Evolutionary conservation across 2,329 filamentous ascomycete genomes (phyloP), one percentile per base, ranked within the genome.

Genomic region (Pseudogymnoascus verrucosus): DNA sequence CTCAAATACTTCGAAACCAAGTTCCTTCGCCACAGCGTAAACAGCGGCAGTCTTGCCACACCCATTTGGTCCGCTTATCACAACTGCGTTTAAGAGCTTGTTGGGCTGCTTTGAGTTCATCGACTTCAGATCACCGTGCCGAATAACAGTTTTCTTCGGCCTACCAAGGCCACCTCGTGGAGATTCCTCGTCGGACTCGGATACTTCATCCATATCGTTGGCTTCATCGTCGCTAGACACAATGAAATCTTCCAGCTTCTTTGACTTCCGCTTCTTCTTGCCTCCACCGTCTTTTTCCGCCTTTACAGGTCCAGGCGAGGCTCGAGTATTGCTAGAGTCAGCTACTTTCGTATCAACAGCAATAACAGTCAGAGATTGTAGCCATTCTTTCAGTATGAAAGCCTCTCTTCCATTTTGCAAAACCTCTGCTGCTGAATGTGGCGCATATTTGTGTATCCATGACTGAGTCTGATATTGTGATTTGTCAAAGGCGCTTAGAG

Each of bases 1-100:
- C 75, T 99, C 95, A 68, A 99, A 99, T 1, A 99, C 84, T 71
- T 96, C 93, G 71, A 96, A 98, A 1, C 85, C 91, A 14, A 98
- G 81, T 75, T 99, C 93, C 71, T 90, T 93, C 4, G 95, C 93
- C 44, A 93, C 89, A 3, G 95, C 95, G 74, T 96, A 93, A 0
- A 97, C 89, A 1, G 92, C 87, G 5, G 96, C 93, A 11, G 93
- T 96, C 77, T 99, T 99, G 2, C 95, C 96, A 72, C 89, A 93
- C 0, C 95, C 95, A 68, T 90, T 82, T 2, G 93, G 91, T 0
- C 95, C 95, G 71, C 91, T 97, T 34, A 99, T 80, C 6, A 99
- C 78, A n/a, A 97, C 84, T 0, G 88, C 84, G 75, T 97, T 97
- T 61, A 82, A 82, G 34, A 88, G 73, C 59, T 83, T 84, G 7